Base-by-base conservation (phyloP, 2,329 filamentous ascomycete genomes). In the Blastomyces parvus region DNA sequence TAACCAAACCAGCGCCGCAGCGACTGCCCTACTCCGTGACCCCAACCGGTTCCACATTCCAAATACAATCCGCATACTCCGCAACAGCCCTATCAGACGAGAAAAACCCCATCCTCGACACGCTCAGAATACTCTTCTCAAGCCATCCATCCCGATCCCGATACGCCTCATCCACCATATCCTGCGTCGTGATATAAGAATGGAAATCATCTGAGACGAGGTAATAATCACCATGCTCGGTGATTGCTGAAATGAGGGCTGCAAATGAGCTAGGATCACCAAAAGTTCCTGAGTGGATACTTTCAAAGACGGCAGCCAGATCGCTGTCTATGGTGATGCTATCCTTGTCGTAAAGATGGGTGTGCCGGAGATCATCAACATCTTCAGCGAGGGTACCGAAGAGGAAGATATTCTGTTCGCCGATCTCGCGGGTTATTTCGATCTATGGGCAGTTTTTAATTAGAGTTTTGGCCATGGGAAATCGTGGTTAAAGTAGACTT, bases 181-280 rank as follows among this genome's bases (percentile, higher is more conserved):
- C 83, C 67, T 99, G 94, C 8, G 94, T 96, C 77, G 93, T 86
- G 70, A 96, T 81, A 79, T 99, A 99, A 73, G 88, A 93, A 78
- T 90, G 86, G 83, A 99, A 99, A 77, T 99, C 94, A 73, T 99
- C 94, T 48, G 91, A 96, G 58, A 97, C 92, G 38, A 99, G 85
- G 77, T 99, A 99, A 81, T 95, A 97, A 76, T 99, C 94, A 48
- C 94, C 92, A 68, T 97, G 94, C 65, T 96, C 89, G 67, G 88
- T 86, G 67, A 99, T 92, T 11, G 90, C 89, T 67, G 88, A 85
- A 68, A 96, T 84, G 67, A 99, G 83, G 38, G 90, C 89, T n/a
- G 84, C 82, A 77, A 97, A 99, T 71, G 89, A 84, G 60, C 84
- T 79, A 0, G 87, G 81, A 63, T 91, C 86, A 63, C 94, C 94